Evolutionary conservation across 2,329 filamentous ascomycete genomes (phyloP), one percentile per base, ranked within the genome.

Genomic region (Penicillium sp.): DNA sequence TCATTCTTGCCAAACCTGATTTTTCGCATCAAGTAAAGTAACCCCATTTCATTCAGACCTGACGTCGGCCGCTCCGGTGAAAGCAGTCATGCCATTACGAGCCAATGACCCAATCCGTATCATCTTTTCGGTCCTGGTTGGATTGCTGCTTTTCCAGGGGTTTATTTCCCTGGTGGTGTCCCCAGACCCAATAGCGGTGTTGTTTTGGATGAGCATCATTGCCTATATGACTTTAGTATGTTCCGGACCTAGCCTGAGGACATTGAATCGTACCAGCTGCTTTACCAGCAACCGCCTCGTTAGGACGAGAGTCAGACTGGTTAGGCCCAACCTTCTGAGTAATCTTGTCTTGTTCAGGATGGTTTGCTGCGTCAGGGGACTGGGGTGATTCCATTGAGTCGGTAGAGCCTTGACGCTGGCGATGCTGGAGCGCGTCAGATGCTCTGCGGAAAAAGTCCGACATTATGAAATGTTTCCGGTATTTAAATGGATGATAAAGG

Each of bases 391-490:
- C 53, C 8, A 42, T 55, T 30, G 58, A 60, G 45, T 33, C 60
- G 5, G 63, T 37, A 38, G 63, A 65, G 55, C 7, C 56, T 59
- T 64, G 58, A 60, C 61, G 61, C 53, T 54, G 19, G 30, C 63
- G 63, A 49, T 61, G 58, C 13, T 63, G 57, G 44, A 65, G 40
- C 17, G 63, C 63, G 33, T 65, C 63, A n/a, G 63, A 65, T 45
- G 63, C 63, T 60, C 63, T 58, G 55, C 63, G 63, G 54, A 65
- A 24, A 35, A 65, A 57, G 40, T 65, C 58, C 15, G 63, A 63
- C 63, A 65, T 65, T 4, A 24, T 63, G 22, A 24, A 19, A 44
- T 60, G 37, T 24, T 40, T 22, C 9, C 6, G 17, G 19, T 24
- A 7, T 51, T 33, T 35, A 24, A n/a, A 17, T 45, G 10, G n/a